These are phyloP conservation scores for Fusarium multiceps DNA, from an alignment of 2,329 filamentous ascomycete genomes.

Conservation along the genomic window DNA sequence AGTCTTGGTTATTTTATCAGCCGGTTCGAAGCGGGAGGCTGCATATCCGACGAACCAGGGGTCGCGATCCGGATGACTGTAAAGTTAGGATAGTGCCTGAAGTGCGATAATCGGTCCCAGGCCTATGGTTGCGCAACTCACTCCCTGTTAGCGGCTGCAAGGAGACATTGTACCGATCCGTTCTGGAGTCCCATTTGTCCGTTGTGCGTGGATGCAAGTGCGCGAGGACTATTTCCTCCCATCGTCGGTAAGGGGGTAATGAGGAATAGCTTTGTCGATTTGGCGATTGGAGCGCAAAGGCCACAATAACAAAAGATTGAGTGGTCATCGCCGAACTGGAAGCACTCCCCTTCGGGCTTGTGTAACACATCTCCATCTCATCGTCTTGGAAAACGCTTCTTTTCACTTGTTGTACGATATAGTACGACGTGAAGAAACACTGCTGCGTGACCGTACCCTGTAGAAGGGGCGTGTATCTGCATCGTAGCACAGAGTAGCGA, in stretches of 20 bases:
- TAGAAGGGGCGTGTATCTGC: slow-evolving; percentile 15
- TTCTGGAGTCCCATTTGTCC: slow-evolving; percentile 1
- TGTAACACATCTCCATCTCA: slow-evolving; percentile 19
- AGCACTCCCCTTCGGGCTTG: slow-evolving; percentile 36
- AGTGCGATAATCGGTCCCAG: slow-evolving; percentile 16
- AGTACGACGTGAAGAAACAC: slow-evolving; percentile 16
- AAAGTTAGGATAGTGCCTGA: not conserved
- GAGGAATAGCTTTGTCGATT: not conserved
- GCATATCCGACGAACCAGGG: slow-evolving; percentile 41
- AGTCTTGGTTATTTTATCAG: slow-evolving; percentile 5
- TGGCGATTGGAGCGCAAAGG: not conserved
- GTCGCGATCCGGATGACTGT: not conserved
- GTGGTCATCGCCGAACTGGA: slow-evolving; percentile 44
- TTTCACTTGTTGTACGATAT: slow-evolving; percentile 7
- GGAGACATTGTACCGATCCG: slow-evolving; percentile 23
- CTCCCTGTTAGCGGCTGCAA: slow-evolving; percentile 32
- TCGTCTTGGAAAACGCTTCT: slow-evolving; percentile 27
- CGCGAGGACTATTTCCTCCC: not conserved
- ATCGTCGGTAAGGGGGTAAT: slow-evolving; percentile 2
- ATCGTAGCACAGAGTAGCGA: slow-evolving; percentile 20
- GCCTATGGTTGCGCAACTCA: slow-evolving; percentile 33
- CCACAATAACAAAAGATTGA: slow-evolving; percentile 9
- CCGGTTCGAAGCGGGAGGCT: slow-evolving; percentile 32
- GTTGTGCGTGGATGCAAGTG: not conserved
- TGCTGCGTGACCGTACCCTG: slow-evolving; percentile 7